phyloP scores from a whole-genome alignment of 1,284 basidiomycete genomes.

The Melanopsichium pennsylvanicum region DNA sequence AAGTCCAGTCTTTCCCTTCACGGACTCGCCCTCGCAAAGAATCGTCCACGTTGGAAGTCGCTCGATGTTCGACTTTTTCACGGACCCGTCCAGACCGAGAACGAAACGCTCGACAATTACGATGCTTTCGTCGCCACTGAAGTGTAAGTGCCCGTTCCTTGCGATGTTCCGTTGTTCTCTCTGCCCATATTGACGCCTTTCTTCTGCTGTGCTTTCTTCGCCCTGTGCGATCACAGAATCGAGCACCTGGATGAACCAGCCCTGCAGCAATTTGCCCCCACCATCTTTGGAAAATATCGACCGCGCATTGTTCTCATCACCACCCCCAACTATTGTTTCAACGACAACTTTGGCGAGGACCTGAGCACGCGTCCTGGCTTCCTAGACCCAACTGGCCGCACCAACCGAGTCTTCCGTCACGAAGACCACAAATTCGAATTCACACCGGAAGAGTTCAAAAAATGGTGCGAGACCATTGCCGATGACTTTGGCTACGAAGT shows the following conservation, averaged over 20 bases:
- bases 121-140: constrained; percentile 88
- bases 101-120: constrained; percentile 75
- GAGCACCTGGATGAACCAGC: constrained; percentile 81
- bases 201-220: constrained; percentile 3
- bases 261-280: constrained; percentile 79
- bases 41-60: constrained; percentile 46
- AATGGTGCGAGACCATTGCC: constrained; percentile 75
- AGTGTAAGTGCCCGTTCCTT: constrained; percentile 72
- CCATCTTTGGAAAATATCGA: constrained; percentile 82
- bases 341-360: constrained; percentile 74
- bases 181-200: background rate
- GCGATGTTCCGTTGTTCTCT: background rate
- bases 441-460: constrained; percentile 79
- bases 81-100: constrained; percentile 80
- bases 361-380: constrained; percentile 68
- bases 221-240: constrained; percentile 70
- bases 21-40: constrained; percentile 37
- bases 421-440: constrained; percentile 92
- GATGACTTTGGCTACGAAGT: constrained; percentile 79
- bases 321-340: constrained; percentile 89
- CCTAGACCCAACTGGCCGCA: constrained; percentile 79
- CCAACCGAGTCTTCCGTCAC: constrained; percentile 73
- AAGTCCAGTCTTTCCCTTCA: constrained; percentile 42
- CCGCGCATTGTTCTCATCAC: constrained; percentile 83
- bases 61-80: constrained; percentile 65